phyloP scores from a whole-genome alignment of 208 protist genomes.

The Acanthamoeba culbertsoni region DNA sequence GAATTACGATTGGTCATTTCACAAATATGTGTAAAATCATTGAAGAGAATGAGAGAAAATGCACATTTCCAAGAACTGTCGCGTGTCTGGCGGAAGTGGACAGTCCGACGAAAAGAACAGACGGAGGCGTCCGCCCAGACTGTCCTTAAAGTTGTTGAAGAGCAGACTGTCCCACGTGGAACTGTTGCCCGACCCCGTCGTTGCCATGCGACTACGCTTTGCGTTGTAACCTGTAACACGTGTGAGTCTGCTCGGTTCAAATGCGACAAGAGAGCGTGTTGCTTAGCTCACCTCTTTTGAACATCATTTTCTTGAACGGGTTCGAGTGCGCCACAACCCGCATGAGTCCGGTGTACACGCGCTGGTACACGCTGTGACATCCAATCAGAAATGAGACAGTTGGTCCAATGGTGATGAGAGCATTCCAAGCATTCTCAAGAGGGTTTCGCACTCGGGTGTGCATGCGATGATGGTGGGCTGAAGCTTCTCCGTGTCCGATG shows the following conservation, averaged over 20 bases:
- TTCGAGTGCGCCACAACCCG: neutral
- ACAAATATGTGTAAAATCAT: neutral
- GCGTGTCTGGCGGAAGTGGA: neutral
- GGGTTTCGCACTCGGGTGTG: neutral
- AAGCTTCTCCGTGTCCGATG: neutral
- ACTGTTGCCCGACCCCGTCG: neutral
- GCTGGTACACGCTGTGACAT: neutral
- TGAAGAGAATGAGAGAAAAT: neutral
- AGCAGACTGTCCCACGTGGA: neutral
- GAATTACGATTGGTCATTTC: neutral
- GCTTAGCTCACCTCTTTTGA: neutral
- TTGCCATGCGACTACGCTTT: neutral
- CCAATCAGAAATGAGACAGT: neutral
- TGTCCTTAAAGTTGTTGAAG: constrained; percentile 40
- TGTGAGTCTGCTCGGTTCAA: neutral
- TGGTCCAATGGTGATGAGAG: neutral
- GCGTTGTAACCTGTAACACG: neutral
- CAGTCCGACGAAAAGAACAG: constrained; percentile 14
- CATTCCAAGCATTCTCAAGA: neutral
- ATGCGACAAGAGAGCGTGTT: neutral
- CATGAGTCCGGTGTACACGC: neutral
- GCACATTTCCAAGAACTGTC: constrained; percentile 43
- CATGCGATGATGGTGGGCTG: neutral
- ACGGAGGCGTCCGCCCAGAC: constrained; percentile 9
- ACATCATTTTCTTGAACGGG: neutral